Evolutionary conservation across 306 rosid species (phyloP).

Genomic region (Rosa multiflora): DNA sequence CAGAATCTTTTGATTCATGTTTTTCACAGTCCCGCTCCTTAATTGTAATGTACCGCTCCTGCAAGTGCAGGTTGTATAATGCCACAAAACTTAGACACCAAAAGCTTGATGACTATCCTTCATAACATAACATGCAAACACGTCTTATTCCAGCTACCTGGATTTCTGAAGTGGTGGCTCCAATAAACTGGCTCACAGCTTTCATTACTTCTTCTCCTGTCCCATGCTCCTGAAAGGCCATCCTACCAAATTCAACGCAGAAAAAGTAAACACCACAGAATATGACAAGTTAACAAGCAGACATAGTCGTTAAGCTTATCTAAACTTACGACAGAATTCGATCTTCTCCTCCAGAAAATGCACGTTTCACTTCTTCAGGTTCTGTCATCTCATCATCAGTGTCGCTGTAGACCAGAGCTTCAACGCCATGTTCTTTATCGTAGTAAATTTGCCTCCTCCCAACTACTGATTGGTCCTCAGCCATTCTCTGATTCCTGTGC

Average conservation of each 20-base stretch:
- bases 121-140: slow-evolving; percentile 14
- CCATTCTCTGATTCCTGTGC: slow-evolving; percentile 99
- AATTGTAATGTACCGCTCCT: slow-evolving; percentile 72
- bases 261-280: background rate
- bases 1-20: slow-evolving; percentile 43
- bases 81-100: slow-evolving; percentile 13
- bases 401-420: slow-evolving; percentile 91
- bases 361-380: slow-evolving; percentile 78
- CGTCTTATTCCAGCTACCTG: slow-evolving; percentile 55
- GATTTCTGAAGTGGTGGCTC: slow-evolving; percentile 62
- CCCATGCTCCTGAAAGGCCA: slow-evolving; percentile 82
- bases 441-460: slow-evolving; percentile 96
- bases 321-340: slow-evolving; percentile 64
- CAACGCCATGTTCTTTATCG: slow-evolving; percentile 74
- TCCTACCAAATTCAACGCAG: slow-evolving; percentile 53
- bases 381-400: slow-evolving; percentile 88
- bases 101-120: slow-evolving; percentile 23
- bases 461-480: slow-evolving; percentile 92
- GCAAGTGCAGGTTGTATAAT: slow-evolving; percentile 26
- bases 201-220: slow-evolving; percentile 63
- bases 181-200: slow-evolving; percentile 69
- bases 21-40: slow-evolving; percentile 49
- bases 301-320: slow-evolving; percentile 10
- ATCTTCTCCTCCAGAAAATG: slow-evolving; percentile 80
- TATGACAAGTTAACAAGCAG: slow-evolving; percentile 2